Evolutionary conservation across 192 early-diverging fungal species (phyloP).

Genomic region (Backusella mclennaniae): DNA sequence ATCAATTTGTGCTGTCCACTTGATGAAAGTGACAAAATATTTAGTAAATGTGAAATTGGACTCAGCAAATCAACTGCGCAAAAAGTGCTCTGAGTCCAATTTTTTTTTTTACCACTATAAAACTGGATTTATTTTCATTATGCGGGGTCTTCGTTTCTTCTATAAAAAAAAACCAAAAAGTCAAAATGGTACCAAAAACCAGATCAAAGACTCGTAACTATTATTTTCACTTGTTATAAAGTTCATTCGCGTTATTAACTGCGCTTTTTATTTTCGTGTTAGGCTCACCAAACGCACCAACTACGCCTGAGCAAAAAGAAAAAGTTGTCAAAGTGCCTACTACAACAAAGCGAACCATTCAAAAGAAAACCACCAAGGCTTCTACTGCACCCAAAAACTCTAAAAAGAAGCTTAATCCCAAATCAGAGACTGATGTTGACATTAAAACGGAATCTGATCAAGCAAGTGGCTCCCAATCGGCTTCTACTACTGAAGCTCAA

Average conservation of each 20-base stretch:
- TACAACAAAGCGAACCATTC: neutral
- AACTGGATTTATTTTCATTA: neutral
- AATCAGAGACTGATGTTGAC: neutral
- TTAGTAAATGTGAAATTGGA: no score
- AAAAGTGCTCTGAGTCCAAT: neutral
- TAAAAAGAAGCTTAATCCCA: neutral
- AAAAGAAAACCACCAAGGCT: neutral
- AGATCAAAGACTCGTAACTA: neutral
- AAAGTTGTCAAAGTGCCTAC: neutral
- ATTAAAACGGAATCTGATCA: neutral
- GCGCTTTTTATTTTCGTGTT: neutral
- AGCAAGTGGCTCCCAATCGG: neutral
- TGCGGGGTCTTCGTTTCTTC: neutral
- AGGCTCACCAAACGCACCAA: neutral
- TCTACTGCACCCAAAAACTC: neutral
- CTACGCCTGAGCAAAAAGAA: neutral
- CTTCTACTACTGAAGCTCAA: neutral
- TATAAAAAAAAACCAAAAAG: neutral
- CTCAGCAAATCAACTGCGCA: no score
- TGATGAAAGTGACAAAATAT: no score
- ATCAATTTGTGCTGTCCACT: no score
- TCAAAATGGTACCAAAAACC: neutral
- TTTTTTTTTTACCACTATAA: neutral
- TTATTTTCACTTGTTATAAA: neutral
- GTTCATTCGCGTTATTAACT: neutral